A percentile compares a stretch with the other conserved stretches of the same genome.
phyloP scores from a whole-genome alignment of 2,329 filamentous ascomycete genomes.

The Monosporascus sp. region DNA sequence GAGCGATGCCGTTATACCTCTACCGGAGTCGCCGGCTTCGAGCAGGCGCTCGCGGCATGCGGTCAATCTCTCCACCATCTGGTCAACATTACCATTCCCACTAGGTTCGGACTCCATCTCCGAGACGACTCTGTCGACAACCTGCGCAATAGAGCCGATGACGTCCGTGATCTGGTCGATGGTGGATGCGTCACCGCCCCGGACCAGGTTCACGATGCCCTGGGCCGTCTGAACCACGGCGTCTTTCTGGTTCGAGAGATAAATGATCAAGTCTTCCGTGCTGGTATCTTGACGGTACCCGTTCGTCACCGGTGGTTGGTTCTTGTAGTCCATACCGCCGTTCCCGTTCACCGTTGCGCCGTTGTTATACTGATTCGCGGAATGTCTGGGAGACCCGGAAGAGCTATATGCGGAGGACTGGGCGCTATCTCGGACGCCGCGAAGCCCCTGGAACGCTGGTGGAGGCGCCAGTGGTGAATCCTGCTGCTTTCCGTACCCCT shows the following conservation, averaged over 20 bases:
- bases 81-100: conserved; percentile 38
- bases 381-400: conserved; percentile 61
- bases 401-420: conserved; percentile 74
- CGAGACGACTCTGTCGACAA: conserved; percentile 64
- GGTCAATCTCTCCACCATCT: conserved; percentile 52
- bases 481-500: conserved; percentile 27
- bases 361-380: conserved; percentile 38
- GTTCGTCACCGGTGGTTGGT: conserved; percentile 30
- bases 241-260: conserved; percentile 78
- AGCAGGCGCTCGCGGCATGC: conserved; percentile 61
- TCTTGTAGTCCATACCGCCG: conserved; percentile 33
- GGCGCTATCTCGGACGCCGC: conserved; percentile 53
- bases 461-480: conserved; percentile 43
- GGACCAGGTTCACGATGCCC: conserved; percentile 69
- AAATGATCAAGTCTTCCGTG: conserved; percentile 57
- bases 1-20: conserved; percentile 46
- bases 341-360: conserved; percentile 31
- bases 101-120: conserved; percentile 61
- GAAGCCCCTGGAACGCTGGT: conserved; percentile 53
- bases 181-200: conserved; percentile 51
- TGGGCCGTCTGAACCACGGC: conserved; percentile 75
- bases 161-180: conserved; percentile 61
- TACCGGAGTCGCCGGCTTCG: conserved; percentile 56
- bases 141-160: conserved; percentile 63
- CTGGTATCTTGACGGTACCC: conserved; percentile 35